phyloP scores from a whole-genome alignment of 2,329 filamentous ascomycete genomes.

The Phyllosticta ampelicida region DNA sequence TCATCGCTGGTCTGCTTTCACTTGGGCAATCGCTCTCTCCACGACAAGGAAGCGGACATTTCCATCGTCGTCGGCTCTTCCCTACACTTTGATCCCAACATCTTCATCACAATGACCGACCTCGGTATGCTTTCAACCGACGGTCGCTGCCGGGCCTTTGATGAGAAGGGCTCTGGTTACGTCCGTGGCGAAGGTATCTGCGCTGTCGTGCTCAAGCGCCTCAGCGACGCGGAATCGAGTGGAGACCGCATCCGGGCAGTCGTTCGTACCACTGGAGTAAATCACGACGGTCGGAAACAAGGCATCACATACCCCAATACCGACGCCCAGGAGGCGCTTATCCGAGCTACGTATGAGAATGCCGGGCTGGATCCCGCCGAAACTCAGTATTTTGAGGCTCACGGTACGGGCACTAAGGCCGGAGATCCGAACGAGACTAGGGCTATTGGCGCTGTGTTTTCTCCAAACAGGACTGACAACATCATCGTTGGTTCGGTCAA shows the following conservation, averaged over 20 bases:
- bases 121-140: slow-evolving; percentile 21
- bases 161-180: slow-evolving; percentile 50
- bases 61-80: slow-evolving; percentile 14
- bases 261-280: slow-evolving; percentile 31
- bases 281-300: slow-evolving; percentile 39
- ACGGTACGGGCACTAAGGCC: slow-evolving; percentile 14
- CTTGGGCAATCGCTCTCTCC: slow-evolving; percentile 18
- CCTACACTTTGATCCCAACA: slow-evolving; percentile 15
- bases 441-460: slow-evolving; percentile 15
- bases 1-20: slow-evolving; percentile 19
- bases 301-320: slow-evolving; percentile 32
- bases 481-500: slow-evolving; percentile 16
- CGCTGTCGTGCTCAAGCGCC: slow-evolving; percentile 46
- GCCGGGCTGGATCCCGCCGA: slow-evolving; percentile 22
- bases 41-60: slow-evolving; percentile 8
- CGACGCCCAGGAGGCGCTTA: slow-evolving; percentile 26
- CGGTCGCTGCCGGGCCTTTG: slow-evolving; percentile 28
- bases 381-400: slow-evolving; percentile 17
- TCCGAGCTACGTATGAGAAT: slow-evolving; percentile 23
- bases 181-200: slow-evolving; percentile 53
- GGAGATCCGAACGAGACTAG: slow-evolving; percentile 11
- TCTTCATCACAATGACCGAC: slow-evolving; percentile 15
- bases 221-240: slow-evolving; percentile 46
- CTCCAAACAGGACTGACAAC: slow-evolving; percentile 17
- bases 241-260: slow-evolving; percentile 42